Evolutionary conservation across 352 stramenopile genomes (phyloP), one percentile per base, ranked within the genome.

Genomic region (Phytophthora syringae): DNA sequence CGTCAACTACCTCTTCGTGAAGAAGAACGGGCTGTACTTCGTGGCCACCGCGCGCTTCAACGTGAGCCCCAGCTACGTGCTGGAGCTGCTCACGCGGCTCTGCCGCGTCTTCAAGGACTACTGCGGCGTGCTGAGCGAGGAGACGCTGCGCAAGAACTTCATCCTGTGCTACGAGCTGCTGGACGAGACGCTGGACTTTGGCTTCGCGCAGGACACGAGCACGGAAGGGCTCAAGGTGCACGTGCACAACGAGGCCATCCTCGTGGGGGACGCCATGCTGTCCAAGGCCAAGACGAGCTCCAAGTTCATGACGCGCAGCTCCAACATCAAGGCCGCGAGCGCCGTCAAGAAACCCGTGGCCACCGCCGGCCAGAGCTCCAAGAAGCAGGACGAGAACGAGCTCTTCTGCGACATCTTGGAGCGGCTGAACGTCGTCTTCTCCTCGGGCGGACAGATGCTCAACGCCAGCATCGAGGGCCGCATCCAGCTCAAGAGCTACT

Each of bases 101-200:
- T 90, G 88, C 45, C 97, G 98, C 72, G 95, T 99, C 36, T 99
- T 99, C 75, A 99, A 99, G 82, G 98, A 99, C 84, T 99, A 99
- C 76, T 99, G 98, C 76, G 98, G 98, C 24, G 97, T 98, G 30
- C 79, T 99, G 20, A 99, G 92, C 27, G 98, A 98, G 67, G 97
- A 99, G 77, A 97, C 96, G n/a, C 96, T 99, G 68, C 89, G 98
- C 39, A 99, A 99, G 88, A 99, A 99, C 78, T 99, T 99, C 67
- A 98, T 99, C 64, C 73, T 99, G 39, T 95, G 98, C 63, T 99
- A 99, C 74, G 98, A 99, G 79, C 82, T 99, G 42, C 83, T 99
- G 40, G 98, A 99, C 79, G 98, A 99, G 78, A 98, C 98, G 60
- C 71, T 99, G n/a, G 98, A 99, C 81, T 99, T 97, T 70, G 98